Percentiles rank a stretch among this genome's conserved stretches.
Evolutionary conservation across 495 filamentous ascomycete genomes (phyloP).

Genomic region (Pyrenula massariospora): DNA sequence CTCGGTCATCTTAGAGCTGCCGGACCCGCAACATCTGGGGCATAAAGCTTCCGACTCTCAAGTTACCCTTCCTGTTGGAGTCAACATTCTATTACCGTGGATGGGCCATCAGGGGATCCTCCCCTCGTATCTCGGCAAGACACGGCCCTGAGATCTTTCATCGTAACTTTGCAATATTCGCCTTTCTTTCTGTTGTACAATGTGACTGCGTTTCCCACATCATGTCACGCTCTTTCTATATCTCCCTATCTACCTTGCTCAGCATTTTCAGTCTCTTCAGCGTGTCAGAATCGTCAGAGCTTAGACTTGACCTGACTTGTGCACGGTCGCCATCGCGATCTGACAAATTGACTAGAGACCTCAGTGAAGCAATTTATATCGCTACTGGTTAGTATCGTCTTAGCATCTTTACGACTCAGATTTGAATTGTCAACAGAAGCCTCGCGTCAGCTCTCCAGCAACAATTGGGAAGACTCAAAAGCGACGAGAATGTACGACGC

Average conservation of each 20-base stretch:
- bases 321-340: background rate
- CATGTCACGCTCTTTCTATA: background rate
- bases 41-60: too few relatives aligned
- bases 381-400: background rate
- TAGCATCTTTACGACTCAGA: background rate
- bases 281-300: background rate
- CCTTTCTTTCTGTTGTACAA: too few relatives aligned
- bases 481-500: background rate
- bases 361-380: background rate
- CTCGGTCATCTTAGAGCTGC: too few relatives aligned
- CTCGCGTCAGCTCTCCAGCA: background rate
- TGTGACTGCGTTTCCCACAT: background rate
- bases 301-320: background rate
- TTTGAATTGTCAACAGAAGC: background rate
- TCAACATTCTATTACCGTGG: too few relatives aligned
- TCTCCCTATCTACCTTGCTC: background rate
- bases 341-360: background rate
- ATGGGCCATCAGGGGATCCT: too few relatives aligned
- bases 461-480: background rate
- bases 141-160: too few relatives aligned
- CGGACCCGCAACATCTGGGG: too few relatives aligned
- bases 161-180: too few relatives aligned
- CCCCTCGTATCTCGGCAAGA: too few relatives aligned
- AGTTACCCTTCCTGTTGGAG: too few relatives aligned
- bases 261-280: background rate